Conservation (phyloP, 495 filamentous ascomycete genomes). For the Penicillium longicatenatum region DNA sequence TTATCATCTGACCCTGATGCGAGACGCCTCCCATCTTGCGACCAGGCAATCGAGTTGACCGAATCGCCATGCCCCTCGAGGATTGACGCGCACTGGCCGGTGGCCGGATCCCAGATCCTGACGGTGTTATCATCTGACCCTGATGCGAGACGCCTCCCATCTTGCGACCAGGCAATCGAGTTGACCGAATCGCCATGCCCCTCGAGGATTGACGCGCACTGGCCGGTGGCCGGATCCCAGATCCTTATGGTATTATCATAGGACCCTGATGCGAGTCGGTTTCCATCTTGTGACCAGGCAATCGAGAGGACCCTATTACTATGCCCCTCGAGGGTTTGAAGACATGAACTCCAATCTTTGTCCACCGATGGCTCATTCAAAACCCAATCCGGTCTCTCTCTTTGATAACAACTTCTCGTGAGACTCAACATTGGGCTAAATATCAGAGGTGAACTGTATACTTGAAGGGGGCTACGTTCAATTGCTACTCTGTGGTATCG, state of each 20-base stretch:
- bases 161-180: constrained; percentile 8
- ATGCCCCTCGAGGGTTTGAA: constrained; percentile 13
- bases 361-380: constrained; percentile 14
- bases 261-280: constrained; percentile 1
- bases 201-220: background rate
- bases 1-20: constrained; percentile 11
- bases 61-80: constrained; percentile 7
- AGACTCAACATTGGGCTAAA: constrained; percentile 33
- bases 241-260: constrained; percentile 3
- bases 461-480: constrained; percentile 30
- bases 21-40: constrained; percentile 16
- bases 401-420: constrained; percentile 19
- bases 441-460: constrained; percentile 32
- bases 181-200: background rate
- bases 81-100: constrained; percentile 3
- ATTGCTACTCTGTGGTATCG: constrained; percentile 22
- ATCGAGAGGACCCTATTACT: background rate
- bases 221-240: constrained; percentile 8
- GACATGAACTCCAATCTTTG: constrained; percentile 16
- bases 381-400: constrained; percentile 19
- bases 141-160: constrained; percentile 14
- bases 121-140: constrained; percentile 8
- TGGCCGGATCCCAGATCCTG: constrained; percentile 13
- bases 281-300: constrained; percentile 5
- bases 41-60: constrained; percentile 14